Base-by-base conservation (phyloP, 768 basidiomycete species). In the Boletus sp. region DNA sequence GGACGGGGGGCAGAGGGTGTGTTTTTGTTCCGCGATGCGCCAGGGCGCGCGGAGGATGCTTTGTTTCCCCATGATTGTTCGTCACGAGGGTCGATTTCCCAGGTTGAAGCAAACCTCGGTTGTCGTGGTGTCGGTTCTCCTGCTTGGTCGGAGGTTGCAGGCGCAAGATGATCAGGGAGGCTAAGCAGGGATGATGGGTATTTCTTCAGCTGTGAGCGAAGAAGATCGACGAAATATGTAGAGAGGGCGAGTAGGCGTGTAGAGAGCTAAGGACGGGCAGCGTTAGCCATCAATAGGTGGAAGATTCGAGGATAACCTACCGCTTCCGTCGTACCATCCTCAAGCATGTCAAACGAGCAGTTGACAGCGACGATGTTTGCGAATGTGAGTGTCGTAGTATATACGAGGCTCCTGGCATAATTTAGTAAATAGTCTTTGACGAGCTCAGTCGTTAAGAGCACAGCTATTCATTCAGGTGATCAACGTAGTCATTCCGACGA, bases 341-440 rank as follows among this genome's bases (percentile, higher is more conserved):
- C 76, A 4, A 97, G 76, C 69, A 93, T 69, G 64, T 94, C 91
- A 66, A 94, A 88, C 0, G 90, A 86, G 57, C 85, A 87, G 43
- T 84, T 81, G 13, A 86, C 80, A 1, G 90, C 85, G 44, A 93
- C 74, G 39, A 95, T 79, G 64, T 84, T 93, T 13, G 86, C 80
- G 60, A 84, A 83, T 56, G 86, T 84, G 54, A 92, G 78, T 1
- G 91, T 82, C 0, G 96, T 98, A 3, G 93, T 97, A 73, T 93
- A 98, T 47, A 98, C 90, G 47, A 98, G 76, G 3, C 93, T 82
- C 27, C 95, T 80, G 0, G 93, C 93, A 70, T 95, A 98, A 68
- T 98, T 98, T 59, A 97, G 72, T 21, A 98, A 75, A 70, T 93
- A 97, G 58, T 89, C 83, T 11, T 87, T 84, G 42, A 96, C 78